Evolutionary conservation across 352 stramenopile genomes (phyloP).

Genomic region (Phytopythium litorale): DNA sequence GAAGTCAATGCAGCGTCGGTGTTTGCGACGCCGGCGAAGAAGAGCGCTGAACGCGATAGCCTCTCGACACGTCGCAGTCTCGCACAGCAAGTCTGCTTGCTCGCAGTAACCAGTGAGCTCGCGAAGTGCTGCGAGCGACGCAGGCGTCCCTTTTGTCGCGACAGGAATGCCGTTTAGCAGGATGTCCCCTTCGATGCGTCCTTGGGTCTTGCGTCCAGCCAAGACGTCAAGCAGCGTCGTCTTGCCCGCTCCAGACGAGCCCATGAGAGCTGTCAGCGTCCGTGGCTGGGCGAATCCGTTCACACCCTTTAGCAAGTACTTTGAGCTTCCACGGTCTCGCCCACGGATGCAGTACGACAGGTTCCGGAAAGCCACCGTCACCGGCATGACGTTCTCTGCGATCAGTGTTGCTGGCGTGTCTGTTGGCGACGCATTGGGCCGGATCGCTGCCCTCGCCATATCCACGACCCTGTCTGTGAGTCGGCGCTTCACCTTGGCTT

Average conservation of each 20-base stretch:
- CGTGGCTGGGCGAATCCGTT: constrained; percentile 44
- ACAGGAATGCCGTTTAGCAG: constrained; percentile 86
- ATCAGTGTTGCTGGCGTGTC: neutral
- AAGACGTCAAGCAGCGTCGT: constrained; percentile 96
- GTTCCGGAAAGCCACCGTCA: constrained; percentile 44
- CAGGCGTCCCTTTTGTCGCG: constrained; percentile 11
- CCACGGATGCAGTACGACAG: constrained; percentile 37
- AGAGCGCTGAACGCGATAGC: constrained; percentile 24
- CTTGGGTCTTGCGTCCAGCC: constrained; percentile 89
- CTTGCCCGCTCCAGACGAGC: constrained; percentile 83
- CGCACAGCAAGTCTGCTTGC: constrained; percentile 86
- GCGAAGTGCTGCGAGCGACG: constrained; percentile 37
- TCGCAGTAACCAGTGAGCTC: constrained; percentile 48
- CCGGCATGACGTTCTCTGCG: constrained; percentile 17
- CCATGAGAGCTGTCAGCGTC: constrained; percentile 71
- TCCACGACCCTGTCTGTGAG: neutral
- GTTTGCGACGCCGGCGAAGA: constrained; percentile 8
- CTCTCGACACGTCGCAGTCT: constrained; percentile 85
- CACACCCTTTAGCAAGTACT: constrained; percentile 61
- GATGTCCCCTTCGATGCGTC: constrained; percentile 83
- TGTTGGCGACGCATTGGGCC: constrained; percentile 1
- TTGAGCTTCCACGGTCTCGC: constrained; percentile 21
- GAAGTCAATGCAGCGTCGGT: constrained; percentile 17
- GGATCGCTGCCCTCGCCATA: constrained; percentile 4
- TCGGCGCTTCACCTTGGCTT: neutral